Conservation (phyloP, 208 protist genomes). For the Leptomonas pyrrhocoris region DNA sequence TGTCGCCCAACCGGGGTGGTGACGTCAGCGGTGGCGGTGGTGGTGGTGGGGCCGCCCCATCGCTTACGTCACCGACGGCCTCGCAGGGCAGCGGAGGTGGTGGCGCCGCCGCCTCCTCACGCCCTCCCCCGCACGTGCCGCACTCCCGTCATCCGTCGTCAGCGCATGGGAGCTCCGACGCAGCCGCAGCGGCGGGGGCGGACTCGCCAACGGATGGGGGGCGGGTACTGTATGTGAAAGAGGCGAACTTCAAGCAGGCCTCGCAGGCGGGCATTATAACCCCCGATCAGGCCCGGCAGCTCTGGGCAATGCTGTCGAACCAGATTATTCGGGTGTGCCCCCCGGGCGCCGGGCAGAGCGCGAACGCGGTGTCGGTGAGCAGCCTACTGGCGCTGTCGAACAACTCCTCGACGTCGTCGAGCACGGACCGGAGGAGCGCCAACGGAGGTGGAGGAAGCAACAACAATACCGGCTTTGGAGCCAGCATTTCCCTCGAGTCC, state of each 20-base stretch:
- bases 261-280: conserved; percentile 81
- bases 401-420: conserved; percentile 20
- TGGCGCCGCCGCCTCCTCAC: conserved; percentile 9
- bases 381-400: conserved; percentile 49
- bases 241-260: conserved; percentile 78
- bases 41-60: background rate
- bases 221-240: conserved; percentile 60
- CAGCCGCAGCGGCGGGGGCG: background rate
- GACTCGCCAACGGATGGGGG: conserved; percentile 1
- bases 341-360: conserved; percentile 20
- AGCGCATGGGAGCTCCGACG: background rate
- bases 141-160: conserved; percentile 15
- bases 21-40: conserved; percentile 12
- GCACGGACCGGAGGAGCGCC: conserved; percentile 10
- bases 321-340: conserved; percentile 70
- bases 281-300: conserved; percentile 78
- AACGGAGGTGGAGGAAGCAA: conserved; percentile 6
- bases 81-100: background rate
- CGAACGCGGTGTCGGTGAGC: conserved; percentile 37
- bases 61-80: background rate
- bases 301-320: conserved; percentile 88
- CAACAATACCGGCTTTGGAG: conserved; percentile 35
- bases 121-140: conserved; percentile 16
- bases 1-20: background rate
- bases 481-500: conserved; percentile 69